Conservation (phyloP, 208 protist genomes). For the Angomonas ambiguus region DNA sequence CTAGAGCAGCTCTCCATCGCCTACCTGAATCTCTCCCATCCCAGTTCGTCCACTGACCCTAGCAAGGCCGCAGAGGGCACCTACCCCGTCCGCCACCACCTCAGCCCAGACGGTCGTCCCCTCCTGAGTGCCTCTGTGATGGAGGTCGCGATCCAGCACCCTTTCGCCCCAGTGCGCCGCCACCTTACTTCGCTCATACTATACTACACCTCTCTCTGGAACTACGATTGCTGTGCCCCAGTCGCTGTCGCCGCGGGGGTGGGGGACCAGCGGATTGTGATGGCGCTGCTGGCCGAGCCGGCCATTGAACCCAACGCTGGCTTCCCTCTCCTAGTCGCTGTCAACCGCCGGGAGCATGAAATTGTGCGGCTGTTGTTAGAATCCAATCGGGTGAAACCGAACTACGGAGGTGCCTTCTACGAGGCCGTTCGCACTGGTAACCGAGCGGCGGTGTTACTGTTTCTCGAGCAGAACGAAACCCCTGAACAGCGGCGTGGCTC, state of each 20-base stretch:
- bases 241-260: slow-evolving; percentile 31
- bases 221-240: slow-evolving; percentile 35
- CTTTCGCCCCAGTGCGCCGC: slow-evolving; percentile 17
- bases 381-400: slow-evolving; percentile 25
- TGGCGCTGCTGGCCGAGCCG: slow-evolving; percentile 22
- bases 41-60: not conserved
- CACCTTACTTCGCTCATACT: slow-evolving; percentile 26
- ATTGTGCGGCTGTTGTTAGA: slow-evolving; percentile 19
- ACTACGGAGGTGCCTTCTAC: slow-evolving; percentile 33
- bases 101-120: not conserved
- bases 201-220: slow-evolving; percentile 16
- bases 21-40: not conserved
- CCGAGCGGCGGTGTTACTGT: slow-evolving; percentile 16
- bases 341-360: slow-evolving; percentile 21
- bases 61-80: not conserved
- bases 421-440: slow-evolving; percentile 26
- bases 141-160: slow-evolving; percentile 39
- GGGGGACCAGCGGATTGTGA: slow-evolving; percentile 26
- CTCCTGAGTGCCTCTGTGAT: slow-evolving; percentile 23
- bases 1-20: not conserved
- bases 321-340: slow-evolving; percentile 33
- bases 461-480: slow-evolving; percentile 14
- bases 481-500: too few species aligned
- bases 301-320: slow-evolving; percentile 37
- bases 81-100: not conserved